Evolutionary conservation across 139 green algal species (phyloP).

Genomic region (Astrephomene gubernaculifera): DNA sequence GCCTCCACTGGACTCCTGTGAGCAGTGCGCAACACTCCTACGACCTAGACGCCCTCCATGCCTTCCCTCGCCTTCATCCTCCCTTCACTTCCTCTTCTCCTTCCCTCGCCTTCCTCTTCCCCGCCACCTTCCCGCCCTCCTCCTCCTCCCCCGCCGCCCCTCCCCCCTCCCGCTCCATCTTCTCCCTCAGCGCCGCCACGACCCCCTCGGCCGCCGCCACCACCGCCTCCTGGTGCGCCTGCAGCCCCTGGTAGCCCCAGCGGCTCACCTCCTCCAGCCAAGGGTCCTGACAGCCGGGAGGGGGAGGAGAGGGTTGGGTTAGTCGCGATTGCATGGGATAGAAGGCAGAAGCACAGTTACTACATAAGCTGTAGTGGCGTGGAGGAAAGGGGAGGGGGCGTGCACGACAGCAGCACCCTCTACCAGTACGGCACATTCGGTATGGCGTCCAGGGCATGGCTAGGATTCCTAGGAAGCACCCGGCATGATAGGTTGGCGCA

Average conservation of each 20-base stretch:
- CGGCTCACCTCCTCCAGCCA: slow-evolving; percentile 30
- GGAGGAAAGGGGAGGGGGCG: too few relatives aligned
- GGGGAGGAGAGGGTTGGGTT: not conserved
- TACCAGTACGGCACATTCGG: too few relatives aligned
- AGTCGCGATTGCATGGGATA: too few relatives aligned
- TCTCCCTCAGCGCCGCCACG: not conserved
- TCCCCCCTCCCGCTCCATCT: not conserved
- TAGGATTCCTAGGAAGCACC: too few relatives aligned
- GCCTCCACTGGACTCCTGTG: too few relatives aligned
- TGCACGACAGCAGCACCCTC: too few relatives aligned
- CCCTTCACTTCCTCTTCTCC: not conserved
- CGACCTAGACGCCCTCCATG: not conserved
- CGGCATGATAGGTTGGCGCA: too few relatives aligned
- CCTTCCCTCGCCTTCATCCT: not conserved
- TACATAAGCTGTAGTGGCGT: too few relatives aligned
- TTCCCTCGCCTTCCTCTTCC: too few relatives aligned
- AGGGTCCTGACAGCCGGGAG: slow-evolving; percentile 12
- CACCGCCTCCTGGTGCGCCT: slow-evolving; percentile 21
- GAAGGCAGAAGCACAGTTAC: too few relatives aligned
- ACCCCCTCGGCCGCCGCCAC: not conserved
- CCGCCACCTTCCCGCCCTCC: not conserved
- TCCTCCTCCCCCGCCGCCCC: not conserved
- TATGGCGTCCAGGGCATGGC: too few relatives aligned
- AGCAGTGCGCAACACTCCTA: too few relatives aligned
- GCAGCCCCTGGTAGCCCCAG: slow-evolving; percentile 50